Conservation (phyloP, 2,329 filamentous ascomycete species). For the Phymatotrichopsis omnivora region DNA sequence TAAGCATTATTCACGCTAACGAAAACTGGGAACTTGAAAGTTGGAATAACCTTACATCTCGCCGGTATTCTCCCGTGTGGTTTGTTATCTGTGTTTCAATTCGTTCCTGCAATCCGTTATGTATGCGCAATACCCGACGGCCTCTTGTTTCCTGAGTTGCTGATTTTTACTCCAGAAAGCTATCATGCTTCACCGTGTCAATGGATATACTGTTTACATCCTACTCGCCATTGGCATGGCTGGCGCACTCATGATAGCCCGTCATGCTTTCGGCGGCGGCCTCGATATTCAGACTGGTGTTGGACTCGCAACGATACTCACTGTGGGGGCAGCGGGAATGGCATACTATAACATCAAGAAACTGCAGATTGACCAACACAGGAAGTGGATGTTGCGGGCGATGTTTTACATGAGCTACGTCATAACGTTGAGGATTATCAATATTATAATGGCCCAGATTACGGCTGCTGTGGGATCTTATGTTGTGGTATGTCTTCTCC, state of each 20-base stretch:
- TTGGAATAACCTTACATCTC: conserved; percentile 42
- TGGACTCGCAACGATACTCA: conserved; percentile 40
- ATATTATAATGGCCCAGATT: conserved; percentile 11
- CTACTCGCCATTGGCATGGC: conserved; percentile 41
- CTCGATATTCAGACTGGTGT: conserved; percentile 42
- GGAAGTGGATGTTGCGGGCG: conserved; percentile 53
- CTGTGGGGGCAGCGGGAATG: conserved; percentile 39
- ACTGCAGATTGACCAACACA: conserved; percentile 53
- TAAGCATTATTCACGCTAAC: too few species aligned
- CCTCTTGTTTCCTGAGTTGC: conserved; percentile 37
- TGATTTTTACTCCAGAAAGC: conserved; percentile 39
- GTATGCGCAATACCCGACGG: conserved; percentile 36
- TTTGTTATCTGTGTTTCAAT: conserved; percentile 42
- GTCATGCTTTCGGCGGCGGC: conserved; percentile 46
- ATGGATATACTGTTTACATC: conserved; percentile 47
- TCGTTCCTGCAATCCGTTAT: conserved; percentile 42
- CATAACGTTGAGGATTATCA: conserved; percentile 32
- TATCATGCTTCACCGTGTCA: conserved; percentile 49
- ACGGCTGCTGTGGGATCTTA: conserved; percentile 14
- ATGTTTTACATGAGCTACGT: conserved; percentile 39
- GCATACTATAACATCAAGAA: conserved; percentile 49
- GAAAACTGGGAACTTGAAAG: too few species aligned
- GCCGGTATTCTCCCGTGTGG: conserved; percentile 40
- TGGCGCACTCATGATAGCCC: conserved; percentile 46
- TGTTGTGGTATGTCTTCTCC: conserved; percentile 1